These are phyloP conservation scores for Ascochyta lentis DNA, from an alignment of 2,329 filamentous ascomycete genomes.

Conservation along the genomic window DNA sequence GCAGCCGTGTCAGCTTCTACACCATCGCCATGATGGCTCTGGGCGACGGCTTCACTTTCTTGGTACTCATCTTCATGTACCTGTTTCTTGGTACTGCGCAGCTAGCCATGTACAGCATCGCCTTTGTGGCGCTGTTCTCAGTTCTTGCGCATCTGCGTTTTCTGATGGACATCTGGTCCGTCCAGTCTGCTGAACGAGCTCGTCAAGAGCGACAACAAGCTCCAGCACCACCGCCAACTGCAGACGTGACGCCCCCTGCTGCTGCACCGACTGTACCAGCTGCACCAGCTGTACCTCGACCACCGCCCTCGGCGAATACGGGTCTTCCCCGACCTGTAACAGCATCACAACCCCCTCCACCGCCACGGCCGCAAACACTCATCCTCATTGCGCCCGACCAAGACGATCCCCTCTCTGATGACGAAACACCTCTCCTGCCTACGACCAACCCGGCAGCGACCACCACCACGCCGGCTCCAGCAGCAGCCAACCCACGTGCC, in stretches of 20 bases:
- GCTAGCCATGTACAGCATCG: constrained; percentile 61
- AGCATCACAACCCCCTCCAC: constrained; percentile 44
- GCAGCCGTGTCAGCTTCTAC: constrained; percentile 69
- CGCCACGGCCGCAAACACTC: constrained; percentile 56
- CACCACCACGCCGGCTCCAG: constrained; percentile 8
- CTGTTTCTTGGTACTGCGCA: constrained; percentile 61
- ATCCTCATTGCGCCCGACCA: constrained; percentile 67
- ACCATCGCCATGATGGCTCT: constrained; percentile 67
- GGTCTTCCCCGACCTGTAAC: constrained; percentile 60
- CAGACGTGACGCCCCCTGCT: constrained; percentile 26
- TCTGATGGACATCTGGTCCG: constrained; percentile 70
- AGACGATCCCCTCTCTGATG: constrained; percentile 53
- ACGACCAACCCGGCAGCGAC: constrained; percentile 39
- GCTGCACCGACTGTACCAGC: constrained; percentile 16
- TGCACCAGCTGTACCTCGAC: constrained; percentile 20
- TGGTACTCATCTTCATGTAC: constrained; percentile 61
- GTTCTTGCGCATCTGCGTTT: constrained; percentile 70
- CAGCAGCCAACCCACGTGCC: constrained; percentile 43
- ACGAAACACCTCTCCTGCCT: constrained; percentile 20
- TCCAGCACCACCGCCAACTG: constrained; percentile 26
- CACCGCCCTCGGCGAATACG: constrained; percentile 27
- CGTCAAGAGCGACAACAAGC: constrained; percentile 54
- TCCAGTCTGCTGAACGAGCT: constrained; percentile 61
- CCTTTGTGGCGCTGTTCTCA: constrained; percentile 66
- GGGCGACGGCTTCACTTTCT: constrained; percentile 66